Evolutionary conservation across 2,329 filamentous ascomycete species (phyloP).

Genomic region (Tolypocladium guangdongense): DNA sequence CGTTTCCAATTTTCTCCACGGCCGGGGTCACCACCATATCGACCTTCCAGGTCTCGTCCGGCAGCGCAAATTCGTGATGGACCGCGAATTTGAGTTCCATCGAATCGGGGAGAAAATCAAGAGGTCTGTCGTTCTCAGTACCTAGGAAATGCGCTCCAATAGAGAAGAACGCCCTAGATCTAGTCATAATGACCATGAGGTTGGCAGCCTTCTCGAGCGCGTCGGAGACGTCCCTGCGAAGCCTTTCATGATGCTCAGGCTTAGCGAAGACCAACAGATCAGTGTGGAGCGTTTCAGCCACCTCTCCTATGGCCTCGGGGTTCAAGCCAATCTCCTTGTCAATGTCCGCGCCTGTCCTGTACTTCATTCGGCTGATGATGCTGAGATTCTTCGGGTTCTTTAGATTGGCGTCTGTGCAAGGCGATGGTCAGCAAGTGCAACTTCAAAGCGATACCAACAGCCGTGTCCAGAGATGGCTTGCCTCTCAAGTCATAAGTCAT

Average conservation of each 20-base stretch:
- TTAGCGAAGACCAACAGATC: background rate
- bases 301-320: background rate
- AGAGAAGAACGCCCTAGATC: background rate
- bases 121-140: background rate
- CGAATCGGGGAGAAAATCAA: background rate
- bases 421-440: background rate
- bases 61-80: too few relatives aligned
- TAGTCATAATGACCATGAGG: background rate
- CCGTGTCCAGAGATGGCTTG: background rate
- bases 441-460: background rate
- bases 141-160: background rate
- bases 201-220: background rate
- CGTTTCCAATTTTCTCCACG: background rate
- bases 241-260: too few relatives aligned
- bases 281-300: background rate
- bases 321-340: background rate
- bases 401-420: background rate
- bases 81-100: background rate
- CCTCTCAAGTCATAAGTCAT: background rate
- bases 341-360: background rate
- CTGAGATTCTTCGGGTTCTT: background rate
- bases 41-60: background rate
- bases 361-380: constrained; percentile 1
- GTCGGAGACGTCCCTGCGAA: background rate
- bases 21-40: background rate